A percentile compares a stretch with the other conserved stretches of the same genome.
Evolutionary conservation across 345 rosid genomes (phyloP).

Genomic region (Hevea brasiliensis): DNA sequence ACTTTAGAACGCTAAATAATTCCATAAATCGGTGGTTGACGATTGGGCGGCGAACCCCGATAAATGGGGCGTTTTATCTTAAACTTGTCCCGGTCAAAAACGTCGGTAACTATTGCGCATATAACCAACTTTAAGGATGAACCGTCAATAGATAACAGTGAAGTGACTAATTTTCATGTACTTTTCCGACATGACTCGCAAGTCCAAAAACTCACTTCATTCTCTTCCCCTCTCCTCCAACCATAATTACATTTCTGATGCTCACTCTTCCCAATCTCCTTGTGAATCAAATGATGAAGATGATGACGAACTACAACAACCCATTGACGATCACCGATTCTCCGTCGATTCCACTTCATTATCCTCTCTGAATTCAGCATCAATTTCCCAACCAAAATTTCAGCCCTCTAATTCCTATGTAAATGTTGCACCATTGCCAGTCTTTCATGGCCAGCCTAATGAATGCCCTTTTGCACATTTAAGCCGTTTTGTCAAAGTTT

Average conservation of each 20-base stretch:
- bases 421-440: slow-evolving; percentile 37
- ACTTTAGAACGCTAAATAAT: too few species aligned
- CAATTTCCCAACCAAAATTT: not conserved
- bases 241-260: not conserved
- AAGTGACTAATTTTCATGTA: not conserved
- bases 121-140: too few species aligned
- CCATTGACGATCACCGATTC: not conserved
- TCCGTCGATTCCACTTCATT: not conserved
- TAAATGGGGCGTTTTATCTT: too few species aligned
- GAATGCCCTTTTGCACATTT: slow-evolving; percentile 37
- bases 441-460: slow-evolving; percentile 26
- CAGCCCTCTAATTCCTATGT: slow-evolving; percentile 19
- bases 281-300: slow-evolving; percentile 4
- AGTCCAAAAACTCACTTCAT: not conserved
- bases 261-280: not conserved
- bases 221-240: not conserved
- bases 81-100: too few species aligned
- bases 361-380: not conserved
- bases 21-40: too few species aligned
- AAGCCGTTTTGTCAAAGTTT: slow-evolving; percentile 42
- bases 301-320: not conserved
- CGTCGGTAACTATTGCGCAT: too few species aligned
- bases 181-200: slow-evolving; percentile 2
- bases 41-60: too few species aligned
- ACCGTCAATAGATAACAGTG: not conserved